phyloP scores from a whole-genome alignment of 2,329 filamentous ascomycete genomes.

The Akanthomyces lecanii region DNA sequence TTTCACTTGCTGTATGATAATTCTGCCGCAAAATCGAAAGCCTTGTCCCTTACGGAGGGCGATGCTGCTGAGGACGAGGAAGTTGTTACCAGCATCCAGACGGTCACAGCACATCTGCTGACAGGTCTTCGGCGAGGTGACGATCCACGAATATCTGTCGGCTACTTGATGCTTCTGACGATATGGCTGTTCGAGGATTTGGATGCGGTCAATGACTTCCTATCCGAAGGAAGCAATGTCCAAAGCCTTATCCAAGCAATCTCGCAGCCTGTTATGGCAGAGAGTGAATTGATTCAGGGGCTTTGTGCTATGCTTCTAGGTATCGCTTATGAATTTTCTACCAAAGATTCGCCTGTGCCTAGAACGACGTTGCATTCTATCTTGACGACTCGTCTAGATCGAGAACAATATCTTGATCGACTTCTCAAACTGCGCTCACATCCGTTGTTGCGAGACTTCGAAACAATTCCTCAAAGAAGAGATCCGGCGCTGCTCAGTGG shows the following conservation, averaged over 20 bases:
- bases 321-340: constrained; percentile 93
- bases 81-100: constrained; percentile 90
- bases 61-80: constrained; percentile 88
- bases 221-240: constrained; percentile 89
- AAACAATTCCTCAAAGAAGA: constrained; percentile 71
- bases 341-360: constrained; percentile 89
- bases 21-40: constrained; percentile 68
- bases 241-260: constrained; percentile 76
- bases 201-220: constrained; percentile 86
- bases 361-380: constrained; percentile 76
- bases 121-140: constrained; percentile 70
- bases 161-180: constrained; percentile 83
- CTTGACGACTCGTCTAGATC: constrained; percentile 69
- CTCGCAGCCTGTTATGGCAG: constrained; percentile 51
- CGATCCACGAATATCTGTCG: constrained; percentile 74
- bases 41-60: constrained; percentile 82
- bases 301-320: constrained; percentile 81
- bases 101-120: constrained; percentile 79
- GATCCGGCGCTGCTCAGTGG: constrained; percentile 43
- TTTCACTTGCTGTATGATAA: constrained; percentile 84
- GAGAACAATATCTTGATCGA: constrained; percentile 82
- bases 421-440: constrained; percentile 73
- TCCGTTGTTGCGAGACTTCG: constrained; percentile 80
- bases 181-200: constrained; percentile 91
- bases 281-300: constrained; percentile 69